Conservation (phyloP, 2,329 filamentous ascomycete genomes). For the Dothidotthia symphoricarpi region DNA sequence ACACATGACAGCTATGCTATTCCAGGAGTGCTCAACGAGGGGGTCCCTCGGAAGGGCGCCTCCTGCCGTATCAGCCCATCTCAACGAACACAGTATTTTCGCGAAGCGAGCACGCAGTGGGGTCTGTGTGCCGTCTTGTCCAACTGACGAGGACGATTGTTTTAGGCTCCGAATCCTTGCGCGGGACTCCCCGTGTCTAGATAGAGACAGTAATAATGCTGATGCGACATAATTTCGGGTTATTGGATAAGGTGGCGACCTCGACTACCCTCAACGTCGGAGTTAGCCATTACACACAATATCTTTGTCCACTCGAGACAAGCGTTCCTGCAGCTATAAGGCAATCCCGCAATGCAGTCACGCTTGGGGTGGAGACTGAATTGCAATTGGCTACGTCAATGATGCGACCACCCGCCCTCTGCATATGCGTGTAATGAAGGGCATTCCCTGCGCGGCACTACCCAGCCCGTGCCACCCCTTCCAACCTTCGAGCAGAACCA, state of each 20-base stretch:
- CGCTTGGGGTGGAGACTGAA: constrained; percentile 14
- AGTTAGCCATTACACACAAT: constrained; percentile 19
- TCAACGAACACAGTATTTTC: constrained; percentile 26
- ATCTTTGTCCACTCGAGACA: too few relatives aligned
- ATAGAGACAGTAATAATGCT: constrained; percentile 3
- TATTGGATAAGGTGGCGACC: constrained; percentile 7
- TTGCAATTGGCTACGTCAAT: constrained; percentile 31
- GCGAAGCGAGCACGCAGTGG: constrained; percentile 28
- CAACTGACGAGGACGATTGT: constrained; percentile 29
- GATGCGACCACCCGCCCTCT: constrained; percentile 39
- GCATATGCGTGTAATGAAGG: constrained; percentile 42
- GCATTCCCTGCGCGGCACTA: constrained; percentile 25
- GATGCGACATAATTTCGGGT: neutral
- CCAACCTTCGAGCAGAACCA: constrained; percentile 20
- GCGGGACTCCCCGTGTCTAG: constrained; percentile 16
- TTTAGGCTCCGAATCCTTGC: constrained; percentile 34
- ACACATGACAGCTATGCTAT: constrained; percentile 13
- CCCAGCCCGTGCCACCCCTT: constrained; percentile 19
- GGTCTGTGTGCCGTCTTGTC: constrained; percentile 34
- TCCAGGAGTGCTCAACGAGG: constrained; percentile 11
- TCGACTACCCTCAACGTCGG: constrained; percentile 16
- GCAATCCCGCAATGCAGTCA: constrained; percentile 34
- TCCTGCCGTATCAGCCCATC: constrained; percentile 19
- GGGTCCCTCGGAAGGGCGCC: constrained; percentile 8
- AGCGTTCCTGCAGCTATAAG: constrained; percentile 42